Conservation (phyloP, 768 basidiomycete species). For the Trametes cingulata region DNA sequence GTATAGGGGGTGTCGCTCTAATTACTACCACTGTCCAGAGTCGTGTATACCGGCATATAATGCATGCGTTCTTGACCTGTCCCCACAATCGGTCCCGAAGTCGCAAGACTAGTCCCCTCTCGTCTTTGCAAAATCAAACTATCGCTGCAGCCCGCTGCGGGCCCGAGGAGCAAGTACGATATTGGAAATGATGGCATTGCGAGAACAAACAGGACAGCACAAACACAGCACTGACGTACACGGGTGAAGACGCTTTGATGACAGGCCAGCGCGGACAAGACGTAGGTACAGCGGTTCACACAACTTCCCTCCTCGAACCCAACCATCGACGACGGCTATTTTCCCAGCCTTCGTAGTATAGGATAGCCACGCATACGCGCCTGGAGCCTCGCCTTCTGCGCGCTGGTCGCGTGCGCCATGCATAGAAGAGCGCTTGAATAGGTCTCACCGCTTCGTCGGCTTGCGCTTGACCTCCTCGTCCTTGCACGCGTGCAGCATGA, state of each 20-base stretch:
- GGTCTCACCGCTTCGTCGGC: constrained; percentile 34
- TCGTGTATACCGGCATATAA: constrained; percentile 11
- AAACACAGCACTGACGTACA: constrained; percentile 2
- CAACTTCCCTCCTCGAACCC: not conserved
- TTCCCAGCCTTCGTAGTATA: no score
- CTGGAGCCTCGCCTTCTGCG: not conserved
- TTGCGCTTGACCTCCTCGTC: constrained; percentile 84
- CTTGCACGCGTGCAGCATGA: constrained; percentile 84
- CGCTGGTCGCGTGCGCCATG: not conserved
- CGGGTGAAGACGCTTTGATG: not conserved
- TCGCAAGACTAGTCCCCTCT: not conserved
- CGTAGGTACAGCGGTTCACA: constrained; percentile 2
- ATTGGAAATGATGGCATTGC: not conserved
- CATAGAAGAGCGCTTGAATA: not conserved
- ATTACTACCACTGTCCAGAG: constrained; percentile 5
- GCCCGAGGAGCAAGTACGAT: no score
- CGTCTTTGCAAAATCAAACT: not conserved
- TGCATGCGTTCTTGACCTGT: not conserved
- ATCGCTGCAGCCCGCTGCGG: no score
- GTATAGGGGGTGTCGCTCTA: constrained; percentile 9
- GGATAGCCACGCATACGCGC: not conserved
- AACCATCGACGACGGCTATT: no score
- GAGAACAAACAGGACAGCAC: not conserved
- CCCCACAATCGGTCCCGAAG: not conserved
- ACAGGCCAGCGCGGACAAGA: not conserved